phyloP scores from a whole-genome alignment of 768 basidiomycete genomes.

The Asterophora lycoperdoides region DNA sequence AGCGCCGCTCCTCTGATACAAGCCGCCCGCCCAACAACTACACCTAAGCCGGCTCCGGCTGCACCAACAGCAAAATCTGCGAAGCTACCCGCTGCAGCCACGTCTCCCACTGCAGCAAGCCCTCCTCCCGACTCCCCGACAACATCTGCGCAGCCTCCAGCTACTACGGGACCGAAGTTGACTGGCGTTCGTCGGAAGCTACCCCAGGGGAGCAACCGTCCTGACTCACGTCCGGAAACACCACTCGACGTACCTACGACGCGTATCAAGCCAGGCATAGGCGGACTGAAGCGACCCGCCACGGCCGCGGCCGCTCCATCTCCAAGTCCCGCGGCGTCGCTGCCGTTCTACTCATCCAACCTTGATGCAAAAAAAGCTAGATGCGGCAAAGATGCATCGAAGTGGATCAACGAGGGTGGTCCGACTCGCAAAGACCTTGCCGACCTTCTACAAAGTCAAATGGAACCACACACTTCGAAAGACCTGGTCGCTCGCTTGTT shows the following conservation, averaged over 20 bases:
- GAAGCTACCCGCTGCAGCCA: constrained; percentile 22
- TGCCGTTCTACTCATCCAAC: constrained; percentile 51
- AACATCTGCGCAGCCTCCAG: constrained; percentile 28
- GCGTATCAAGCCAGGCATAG: constrained; percentile 32
- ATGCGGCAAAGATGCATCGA: constrained; percentile 68
- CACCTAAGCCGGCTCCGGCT: constrained; percentile 7
- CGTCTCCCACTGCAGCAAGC: constrained; percentile 26
- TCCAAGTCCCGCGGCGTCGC: constrained; percentile 28
- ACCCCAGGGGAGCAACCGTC: constrained; percentile 56
- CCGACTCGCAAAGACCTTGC: constrained; percentile 82
- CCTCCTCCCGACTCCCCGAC: constrained; percentile 46
- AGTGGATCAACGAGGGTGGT: constrained; percentile 86
- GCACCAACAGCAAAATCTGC: background rate
- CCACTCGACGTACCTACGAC: constrained; percentile 31
- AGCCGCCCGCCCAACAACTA: constrained; percentile 58
- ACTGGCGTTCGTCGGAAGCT: constrained; percentile 70
- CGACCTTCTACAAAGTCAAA: constrained; percentile 83
- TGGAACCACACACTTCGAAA: constrained; percentile 79
- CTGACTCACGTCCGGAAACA: constrained; percentile 45
- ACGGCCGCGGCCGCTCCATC: constrained; percentile 27
- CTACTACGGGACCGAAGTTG: constrained; percentile 44
- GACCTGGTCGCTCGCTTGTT: constrained; percentile 77
- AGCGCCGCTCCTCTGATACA: constrained; percentile 87
- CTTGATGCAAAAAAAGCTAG: constrained; percentile 61
- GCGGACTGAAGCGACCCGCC: constrained; percentile 43